Base-by-base conservation (phyloP, 2,329 filamentous ascomycete genomes). In the Pleomassaria siparia region DNA sequence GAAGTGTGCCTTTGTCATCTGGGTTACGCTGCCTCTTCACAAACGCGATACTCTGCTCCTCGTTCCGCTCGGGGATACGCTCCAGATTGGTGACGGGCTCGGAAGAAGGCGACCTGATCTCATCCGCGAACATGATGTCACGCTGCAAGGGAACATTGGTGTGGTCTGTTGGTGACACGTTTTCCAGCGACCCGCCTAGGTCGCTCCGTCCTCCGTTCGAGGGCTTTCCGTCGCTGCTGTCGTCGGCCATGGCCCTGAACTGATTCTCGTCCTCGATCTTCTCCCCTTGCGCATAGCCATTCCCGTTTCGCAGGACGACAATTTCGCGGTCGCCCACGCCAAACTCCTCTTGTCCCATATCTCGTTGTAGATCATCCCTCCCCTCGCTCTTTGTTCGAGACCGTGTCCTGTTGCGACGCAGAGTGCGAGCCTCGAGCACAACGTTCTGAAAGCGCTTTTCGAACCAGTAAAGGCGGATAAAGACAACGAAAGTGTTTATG, bases 401-500 rank as follows among this genome's bases (percentile, higher is more conserved):
- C 73, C 73, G 83, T 72, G 64, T 88, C 74, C 76, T 84, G 75
- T 72, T 87, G 44, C 80, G 79, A 44, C 91, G 83, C 44, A 85
- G 76, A 35, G 74, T 77, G 45, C 84, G 82, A 1, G 88, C 85
- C 59, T 95, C 88, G 26, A 79, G 80, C 12, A 88, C 91, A 55
- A 96, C 82, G 60, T 88, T 80, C 66, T 95, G 88, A 66, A 99
- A 97, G 7, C 91, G 84, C 71, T 95, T 96, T 72, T 99, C 91
- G 67, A 99, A 99, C 92, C 92, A 99, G 72, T 96, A 96, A 1
- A 99, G 77, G 21, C 94, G 87, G 12, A 97, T 80, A 59, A 96
- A 92, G 7, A 99, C 94, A 36, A 99, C 90, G 36, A 83, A 87
- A 2, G 88, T 66, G 46, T 73, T 69, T 41, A 73, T 73, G 49